Conservation (phyloP, 2,329 filamentous ascomycete genomes). For the Alternaria rosae region DNA sequence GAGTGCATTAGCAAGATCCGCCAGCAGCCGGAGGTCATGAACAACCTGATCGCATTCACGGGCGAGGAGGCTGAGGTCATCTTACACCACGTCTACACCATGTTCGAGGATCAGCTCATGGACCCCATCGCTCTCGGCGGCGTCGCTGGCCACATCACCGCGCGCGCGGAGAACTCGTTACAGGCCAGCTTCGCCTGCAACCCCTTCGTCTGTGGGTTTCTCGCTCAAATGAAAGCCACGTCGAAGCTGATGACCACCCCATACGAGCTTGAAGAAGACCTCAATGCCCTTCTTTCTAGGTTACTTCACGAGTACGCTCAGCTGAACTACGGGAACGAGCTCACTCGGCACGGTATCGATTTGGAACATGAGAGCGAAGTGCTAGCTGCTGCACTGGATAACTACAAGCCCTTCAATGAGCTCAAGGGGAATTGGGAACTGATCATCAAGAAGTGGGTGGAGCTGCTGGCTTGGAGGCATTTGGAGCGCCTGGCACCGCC, state of each 20-base stretch:
- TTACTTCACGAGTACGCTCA: neutral
- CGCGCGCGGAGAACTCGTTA: neutral
- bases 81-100: slow-evolving; percentile 6
- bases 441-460: slow-evolving; percentile 10
- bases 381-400: neutral
- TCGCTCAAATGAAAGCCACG: neutral
- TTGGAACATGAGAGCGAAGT: neutral
- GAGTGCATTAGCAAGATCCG: slow-evolving; percentile 15
- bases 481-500: slow-evolving; percentile 10
- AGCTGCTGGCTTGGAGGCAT: slow-evolving; percentile 19
- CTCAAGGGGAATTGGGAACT: slow-evolving; percentile 10
- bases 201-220: neutral
- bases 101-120: slow-evolving; percentile 15
- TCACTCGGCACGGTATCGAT: neutral
- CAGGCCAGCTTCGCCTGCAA: slow-evolving; percentile 2
- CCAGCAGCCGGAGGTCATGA: slow-evolving; percentile 13
- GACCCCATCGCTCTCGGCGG: slow-evolving; percentile 10
- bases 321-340: neutral
- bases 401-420: neutral
- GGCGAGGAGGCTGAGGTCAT: slow-evolving; percentile 8
- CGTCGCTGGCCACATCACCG: neutral
- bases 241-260: slow-evolving; percentile 12
- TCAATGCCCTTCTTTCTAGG: neutral
- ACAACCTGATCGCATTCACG: slow-evolving; percentile 16
- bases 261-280: slow-evolving; percentile 10